Evolutionary conservation across 306 rosid genomes (phyloP).

Genomic region (Acacia melanoxylon): DNA sequence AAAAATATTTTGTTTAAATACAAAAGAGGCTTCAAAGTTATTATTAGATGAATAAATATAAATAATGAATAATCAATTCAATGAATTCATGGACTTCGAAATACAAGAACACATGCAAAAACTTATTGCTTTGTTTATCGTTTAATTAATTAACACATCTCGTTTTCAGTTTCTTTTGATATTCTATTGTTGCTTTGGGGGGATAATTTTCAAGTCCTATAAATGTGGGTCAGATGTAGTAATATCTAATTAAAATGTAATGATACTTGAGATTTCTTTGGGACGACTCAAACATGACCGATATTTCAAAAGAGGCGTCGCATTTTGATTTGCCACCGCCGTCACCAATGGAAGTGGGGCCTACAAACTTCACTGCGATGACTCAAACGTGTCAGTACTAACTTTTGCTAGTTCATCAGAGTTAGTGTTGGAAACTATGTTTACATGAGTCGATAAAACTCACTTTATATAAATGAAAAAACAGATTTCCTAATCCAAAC

Average conservation of each 20-base stretch:
- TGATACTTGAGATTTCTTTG: background rate
- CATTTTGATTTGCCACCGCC: background rate
- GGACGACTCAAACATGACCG: background rate
- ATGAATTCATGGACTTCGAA: background rate
- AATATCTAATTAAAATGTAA: too few relatives aligned
- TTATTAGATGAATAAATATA: background rate
- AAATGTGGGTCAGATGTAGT: background rate
- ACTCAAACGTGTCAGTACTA: background rate
- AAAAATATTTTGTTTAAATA: background rate
- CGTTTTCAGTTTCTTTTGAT: background rate
- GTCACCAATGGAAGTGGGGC: background rate
- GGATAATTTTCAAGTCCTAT: background rate
- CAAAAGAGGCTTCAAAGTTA: background rate
- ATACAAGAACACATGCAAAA: background rate
- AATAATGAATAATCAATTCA: background rate
- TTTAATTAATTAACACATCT: background rate
- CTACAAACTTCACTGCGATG: background rate
- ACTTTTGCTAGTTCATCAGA: background rate
- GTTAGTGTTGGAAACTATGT: too few relatives aligned
- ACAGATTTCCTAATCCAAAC: too few relatives aligned
- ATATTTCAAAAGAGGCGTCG: conserved; percentile 2
- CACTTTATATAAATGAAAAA: too few relatives aligned
- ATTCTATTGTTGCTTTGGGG: background rate
- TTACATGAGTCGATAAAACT: too few relatives aligned
- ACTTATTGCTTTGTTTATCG: background rate